These are phyloP conservation scores for Mrakia hoshinonis DNA, from an alignment of 768 basidiomycete genomes.

Conservation along the genomic window DNA sequence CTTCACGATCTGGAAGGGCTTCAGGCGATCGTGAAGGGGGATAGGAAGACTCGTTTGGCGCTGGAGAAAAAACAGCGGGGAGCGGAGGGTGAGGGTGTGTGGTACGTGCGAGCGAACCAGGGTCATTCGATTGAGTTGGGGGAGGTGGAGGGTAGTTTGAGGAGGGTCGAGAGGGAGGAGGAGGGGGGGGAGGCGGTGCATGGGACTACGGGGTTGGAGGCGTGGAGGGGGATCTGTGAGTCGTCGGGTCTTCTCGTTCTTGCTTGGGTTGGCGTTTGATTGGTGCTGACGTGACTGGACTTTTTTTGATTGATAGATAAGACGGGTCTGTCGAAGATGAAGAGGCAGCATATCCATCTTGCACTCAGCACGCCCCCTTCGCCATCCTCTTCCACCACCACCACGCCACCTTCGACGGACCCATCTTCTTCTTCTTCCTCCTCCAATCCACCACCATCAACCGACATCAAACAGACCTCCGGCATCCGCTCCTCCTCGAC, in stretches of 20 bases:
- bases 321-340: slow-evolving; percentile 18
- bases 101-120: slow-evolving; percentile 27
- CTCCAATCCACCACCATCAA: not conserved
- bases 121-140: slow-evolving; percentile 18
- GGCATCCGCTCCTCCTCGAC: slow-evolving; percentile 19
- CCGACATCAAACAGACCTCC: slow-evolving; percentile 4
- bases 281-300: not conserved
- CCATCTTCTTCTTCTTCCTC: not conserved
- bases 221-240: slow-evolving; percentile 20
- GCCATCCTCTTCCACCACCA: not conserved
- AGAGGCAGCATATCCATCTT: slow-evolving; percentile 24
- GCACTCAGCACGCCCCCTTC: slow-evolving; percentile 5
- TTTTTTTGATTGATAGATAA: not conserved
- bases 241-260: not conserved
- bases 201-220: slow-evolving; percentile 13
- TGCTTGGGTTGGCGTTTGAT: not conserved
- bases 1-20: not conserved
- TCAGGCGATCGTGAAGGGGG: not conserved
- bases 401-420: no score
- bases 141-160: slow-evolving; percentile 7
- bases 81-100: not conserved
- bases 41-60: slow-evolving; percentile 7
- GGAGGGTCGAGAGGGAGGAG: not conserved
- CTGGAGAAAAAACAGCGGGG: not conserved
- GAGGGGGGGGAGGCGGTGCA: slow-evolving; percentile 18